Evolutionary conservation across 2,329 filamentous ascomycete genomes (phyloP).

Genomic region (Penicillium sp.): DNA sequence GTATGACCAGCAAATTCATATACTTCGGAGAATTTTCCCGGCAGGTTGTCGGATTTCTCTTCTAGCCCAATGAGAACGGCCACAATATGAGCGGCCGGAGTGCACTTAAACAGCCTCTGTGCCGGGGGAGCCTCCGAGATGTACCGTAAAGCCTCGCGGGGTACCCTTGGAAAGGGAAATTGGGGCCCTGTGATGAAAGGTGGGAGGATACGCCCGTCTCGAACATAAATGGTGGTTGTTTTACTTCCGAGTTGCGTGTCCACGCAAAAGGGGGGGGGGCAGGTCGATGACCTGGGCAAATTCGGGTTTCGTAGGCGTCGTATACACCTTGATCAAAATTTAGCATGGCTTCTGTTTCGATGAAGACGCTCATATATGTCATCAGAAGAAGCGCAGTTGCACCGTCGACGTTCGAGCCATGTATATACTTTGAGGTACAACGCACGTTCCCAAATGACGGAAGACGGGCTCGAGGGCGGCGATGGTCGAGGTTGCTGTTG

Average conservation of each 20-base stretch:
- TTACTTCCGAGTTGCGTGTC: slow-evolving; percentile 11
- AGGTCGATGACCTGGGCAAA: slow-evolving; percentile 13
- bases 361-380: slow-evolving; percentile 16
- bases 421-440: background rate
- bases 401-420: background rate
- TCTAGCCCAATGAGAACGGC: background rate
- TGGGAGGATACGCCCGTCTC: slow-evolving; percentile 20
- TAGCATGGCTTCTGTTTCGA: slow-evolving; percentile 16
- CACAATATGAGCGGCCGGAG: background rate
- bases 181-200: slow-evolving; percentile 20
- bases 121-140: slow-evolving; percentile 14
- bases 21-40: background rate
- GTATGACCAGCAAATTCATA: background rate
- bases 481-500: background rate
- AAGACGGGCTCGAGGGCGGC: slow-evolving; percentile 13
- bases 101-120: slow-evolving; percentile 19
- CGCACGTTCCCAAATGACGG: slow-evolving; percentile 13
- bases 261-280: slow-evolving; percentile 11
- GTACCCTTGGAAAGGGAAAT: slow-evolving; percentile 13
- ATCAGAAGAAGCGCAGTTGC: slow-evolving; percentile 11
- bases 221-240: slow-evolving; percentile 18
- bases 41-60: background rate
- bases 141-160: slow-evolving; percentile 12
- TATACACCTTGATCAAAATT: slow-evolving; percentile 11
- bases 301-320: slow-evolving; percentile 13